phyloP scores from a whole-genome alignment of 2,329 filamentous ascomycete genomes.

The Cryphonectria parasitica region DNA sequence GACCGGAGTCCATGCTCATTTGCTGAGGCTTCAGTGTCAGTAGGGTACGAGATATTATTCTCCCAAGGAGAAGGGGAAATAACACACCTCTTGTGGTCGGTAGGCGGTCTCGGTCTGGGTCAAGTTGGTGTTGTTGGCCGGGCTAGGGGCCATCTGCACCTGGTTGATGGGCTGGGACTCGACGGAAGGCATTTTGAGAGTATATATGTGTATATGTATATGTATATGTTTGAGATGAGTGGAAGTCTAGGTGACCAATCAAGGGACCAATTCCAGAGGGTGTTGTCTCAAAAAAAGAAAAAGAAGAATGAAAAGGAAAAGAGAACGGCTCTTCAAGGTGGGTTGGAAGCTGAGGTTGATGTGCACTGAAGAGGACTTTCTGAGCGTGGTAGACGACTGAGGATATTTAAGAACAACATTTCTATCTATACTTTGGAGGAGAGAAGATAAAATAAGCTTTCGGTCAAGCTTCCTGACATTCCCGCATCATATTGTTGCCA shows the following conservation, averaged over 20 bases:
- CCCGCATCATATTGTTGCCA: background rate
- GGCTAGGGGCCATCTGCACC: constrained; percentile 4
- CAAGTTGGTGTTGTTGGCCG: background rate
- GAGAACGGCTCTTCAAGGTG: background rate
- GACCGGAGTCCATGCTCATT: constrained; percentile 7
- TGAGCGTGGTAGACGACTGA: background rate
- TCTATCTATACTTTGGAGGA: background rate
- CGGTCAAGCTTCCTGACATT: background rate
- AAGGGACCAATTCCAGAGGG: background rate
- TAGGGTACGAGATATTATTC: background rate
- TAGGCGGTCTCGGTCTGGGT: background rate
- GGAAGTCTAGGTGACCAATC: background rate
- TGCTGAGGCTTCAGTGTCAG: background rate
- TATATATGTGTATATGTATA: background rate
- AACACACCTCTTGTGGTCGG: constrained; percentile 3
- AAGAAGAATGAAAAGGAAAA: no score
- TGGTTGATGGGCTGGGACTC: constrained; percentile 11
- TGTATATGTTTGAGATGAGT: background rate
- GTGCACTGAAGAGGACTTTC: background rate
- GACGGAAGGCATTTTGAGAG: constrained; percentile 5
- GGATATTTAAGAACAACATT: background rate
- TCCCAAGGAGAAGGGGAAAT: background rate
- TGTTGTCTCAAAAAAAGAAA: background rate
- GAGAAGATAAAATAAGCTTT: background rate
- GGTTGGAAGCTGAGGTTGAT: background rate